phyloP scores from a whole-genome alignment of 2,329 filamentous ascomycete species.

The Clarireedia sp. region DNA sequence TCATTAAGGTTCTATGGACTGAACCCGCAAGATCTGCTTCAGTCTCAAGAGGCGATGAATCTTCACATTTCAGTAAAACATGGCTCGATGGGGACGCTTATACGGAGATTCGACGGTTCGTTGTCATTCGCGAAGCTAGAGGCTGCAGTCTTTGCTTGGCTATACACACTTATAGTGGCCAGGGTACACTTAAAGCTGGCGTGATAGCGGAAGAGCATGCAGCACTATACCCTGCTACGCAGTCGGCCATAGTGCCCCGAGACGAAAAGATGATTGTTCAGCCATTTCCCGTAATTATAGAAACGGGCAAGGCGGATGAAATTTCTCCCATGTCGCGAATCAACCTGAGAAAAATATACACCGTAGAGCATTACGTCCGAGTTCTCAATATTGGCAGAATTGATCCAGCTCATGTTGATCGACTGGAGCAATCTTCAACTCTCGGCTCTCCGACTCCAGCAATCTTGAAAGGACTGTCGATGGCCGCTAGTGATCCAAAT shows the following conservation, averaged over 20 bases:
- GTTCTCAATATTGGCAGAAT: neutral
- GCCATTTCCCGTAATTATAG: neutral
- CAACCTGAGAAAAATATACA: neutral
- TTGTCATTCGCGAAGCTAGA: neutral
- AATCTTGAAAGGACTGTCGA: too few species aligned
- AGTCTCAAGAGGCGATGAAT: too few species aligned
- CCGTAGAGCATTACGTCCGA: neutral
- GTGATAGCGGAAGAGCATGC: neutral
- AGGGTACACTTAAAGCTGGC: neutral
- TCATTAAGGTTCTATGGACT: neutral
- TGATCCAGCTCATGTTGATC: neutral
- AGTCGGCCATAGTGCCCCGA: neutral
- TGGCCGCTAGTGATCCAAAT: too few species aligned
- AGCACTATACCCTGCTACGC: neutral
- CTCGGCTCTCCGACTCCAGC: too few species aligned
- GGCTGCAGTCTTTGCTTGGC: neutral
- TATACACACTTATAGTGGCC: neutral
- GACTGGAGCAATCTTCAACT: neutral
- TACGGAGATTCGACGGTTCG: neutral
- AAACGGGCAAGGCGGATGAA: neutral
- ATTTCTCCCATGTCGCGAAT: neutral
- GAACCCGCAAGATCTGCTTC: neutral
- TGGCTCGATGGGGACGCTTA: neutral
- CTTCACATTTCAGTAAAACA: neutral
- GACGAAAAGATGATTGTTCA: neutral